Base-by-base conservation (phyloP, 2,329 filamentous ascomycete species). In the Fusarium sublunatum region DNA sequence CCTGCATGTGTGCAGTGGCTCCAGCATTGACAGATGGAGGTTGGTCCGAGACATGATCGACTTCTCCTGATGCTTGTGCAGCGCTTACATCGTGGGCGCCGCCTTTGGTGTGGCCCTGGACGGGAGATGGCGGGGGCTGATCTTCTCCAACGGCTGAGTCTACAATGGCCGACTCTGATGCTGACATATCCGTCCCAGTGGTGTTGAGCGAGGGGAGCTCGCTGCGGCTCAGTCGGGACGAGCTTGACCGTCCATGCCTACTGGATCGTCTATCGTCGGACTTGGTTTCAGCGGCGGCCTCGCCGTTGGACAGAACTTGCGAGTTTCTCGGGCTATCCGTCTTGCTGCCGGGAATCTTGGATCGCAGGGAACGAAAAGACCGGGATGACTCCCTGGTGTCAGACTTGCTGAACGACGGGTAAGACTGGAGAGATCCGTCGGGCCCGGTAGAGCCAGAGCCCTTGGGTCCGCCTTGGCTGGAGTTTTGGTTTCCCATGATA, bases 351-450 rank as follows among this genome's bases (percentile, higher is more conserved):
- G 91, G 92, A 58, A 97, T 97, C 79, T 97, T 97, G 61, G 92
- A 96, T 59, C 92, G 86, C 68, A 98, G 85, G 35, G 88, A 90
- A 68, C 91, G 88, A 76, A 97, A 88, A 5, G 93, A 97, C 65
- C 93, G 90, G 29, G 90, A 87, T 7, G 93, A 97, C 67, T 97
- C 93, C 75, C 93, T 94, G 26, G 94, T 98, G 74, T 98, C 94
- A 53, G 93, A 92, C 75, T 91, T 90, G 79, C 89, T 91, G 75
- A 98, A 94, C 26, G 94, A 97, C 26, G 93, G 94, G 76, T 95
- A 96, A 28, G 92, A 91, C 76, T 92, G 90, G 57, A 97, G 81
- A 40, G 67, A 52, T 24, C 68, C 72, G 60, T 85, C 82, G 58
- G 75, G 73, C 58, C 79, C 79, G 57, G 77, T 74, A 38, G 76